Conservation (phyloP, 768 basidiomycete species). For the Gymnopilus dilepis region DNA sequence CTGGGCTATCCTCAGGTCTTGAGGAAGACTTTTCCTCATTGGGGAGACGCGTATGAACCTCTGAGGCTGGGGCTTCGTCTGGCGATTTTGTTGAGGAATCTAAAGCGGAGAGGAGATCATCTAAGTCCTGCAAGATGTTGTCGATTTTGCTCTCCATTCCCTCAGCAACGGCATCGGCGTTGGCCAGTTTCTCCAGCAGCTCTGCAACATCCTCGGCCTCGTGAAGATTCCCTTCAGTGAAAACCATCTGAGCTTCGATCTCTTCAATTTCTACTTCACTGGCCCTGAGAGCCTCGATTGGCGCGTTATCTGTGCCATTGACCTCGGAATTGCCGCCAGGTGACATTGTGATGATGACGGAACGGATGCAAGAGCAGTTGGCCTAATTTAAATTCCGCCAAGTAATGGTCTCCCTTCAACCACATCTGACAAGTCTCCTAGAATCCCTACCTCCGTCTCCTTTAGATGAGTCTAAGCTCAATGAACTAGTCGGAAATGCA, state of each 20-base stretch:
- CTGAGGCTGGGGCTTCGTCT: neutral
- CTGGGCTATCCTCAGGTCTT: neutral
- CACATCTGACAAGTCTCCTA: conserved; percentile 56
- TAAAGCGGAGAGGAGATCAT: conserved; percentile 54
- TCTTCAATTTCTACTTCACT: conserved; percentile 15
- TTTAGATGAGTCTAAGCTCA: conserved; percentile 50
- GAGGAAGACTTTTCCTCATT: neutral
- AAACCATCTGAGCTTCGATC: conserved; percentile 21
- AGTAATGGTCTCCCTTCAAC: conserved; percentile 56
- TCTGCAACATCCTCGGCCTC: conserved; percentile 52
- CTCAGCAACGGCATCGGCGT: conserved; percentile 61
- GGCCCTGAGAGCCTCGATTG: conserved; percentile 4
- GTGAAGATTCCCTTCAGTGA: conserved; percentile 20
- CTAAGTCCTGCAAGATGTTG: conserved; percentile 60
- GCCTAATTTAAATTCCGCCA: conserved; percentile 31
- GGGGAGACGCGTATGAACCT: neutral
- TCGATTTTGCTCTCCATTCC: conserved; percentile 71
- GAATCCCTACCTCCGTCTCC: conserved; percentile 56
- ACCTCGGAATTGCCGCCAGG: conserved; percentile 4
- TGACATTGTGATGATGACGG: conserved; percentile 22
- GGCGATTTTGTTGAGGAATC: conserved; percentile 26
- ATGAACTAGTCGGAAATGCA: conserved; percentile 53
- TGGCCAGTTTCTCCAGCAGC: conserved; percentile 59
- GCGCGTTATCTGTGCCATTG: neutral
- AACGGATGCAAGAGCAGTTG: conserved; percentile 31